Evolutionary conservation across 768 basidiomycete species (phyloP), one percentile per base, ranked within the genome.

Genomic region (Leccinum subgranulosum): DNA sequence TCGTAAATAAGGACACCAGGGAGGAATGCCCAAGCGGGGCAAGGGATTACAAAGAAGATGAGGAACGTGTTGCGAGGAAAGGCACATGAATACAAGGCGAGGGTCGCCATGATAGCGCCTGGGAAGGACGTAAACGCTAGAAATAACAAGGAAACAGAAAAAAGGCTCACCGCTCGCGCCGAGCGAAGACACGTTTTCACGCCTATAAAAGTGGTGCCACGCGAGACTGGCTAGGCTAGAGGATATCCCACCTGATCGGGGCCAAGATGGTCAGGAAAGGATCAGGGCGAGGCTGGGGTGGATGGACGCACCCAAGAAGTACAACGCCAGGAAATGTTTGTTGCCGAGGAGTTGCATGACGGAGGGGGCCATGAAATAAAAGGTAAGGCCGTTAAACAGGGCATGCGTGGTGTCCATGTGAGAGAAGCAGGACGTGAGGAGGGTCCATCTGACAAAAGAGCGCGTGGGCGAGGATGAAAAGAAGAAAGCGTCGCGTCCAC

Each of bases 1-100:
- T 74, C 73, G 51, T 68, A 73, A n/a, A 72, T 53, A 3, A 73
- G 72, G 47, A 93, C 70, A 6, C 87, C 90, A 0, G 81, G 72
- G 0, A 92, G 86, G 49, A 81, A 81, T 3, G 80, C 76, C 88
- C 89, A 94, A 0, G 90, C 90, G 0, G 92, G 90, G 56, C 89
- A 76, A 25, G 91, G 92, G 25, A 92, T 74, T 63, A 92, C 82
- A 33, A 84, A 88, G 70, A 90, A 94, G 45, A 94, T 70, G 8
- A 80, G 73, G 68, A 94, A 88, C 1, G 76, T 85, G 64, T 83
- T 76, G 15, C 64, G 81, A 5, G 92, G 92, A 14, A 83, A 84
- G 1, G 82, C 73, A 68, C 85, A 88, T 6, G 90, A 89, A 51
- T 90, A 84, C 69, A 87, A 81, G 4, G 89, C 82, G n/a, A 88